Conservation (phyloP, 768 basidiomycete genomes). For the Phanerochaete sordida region DNA sequence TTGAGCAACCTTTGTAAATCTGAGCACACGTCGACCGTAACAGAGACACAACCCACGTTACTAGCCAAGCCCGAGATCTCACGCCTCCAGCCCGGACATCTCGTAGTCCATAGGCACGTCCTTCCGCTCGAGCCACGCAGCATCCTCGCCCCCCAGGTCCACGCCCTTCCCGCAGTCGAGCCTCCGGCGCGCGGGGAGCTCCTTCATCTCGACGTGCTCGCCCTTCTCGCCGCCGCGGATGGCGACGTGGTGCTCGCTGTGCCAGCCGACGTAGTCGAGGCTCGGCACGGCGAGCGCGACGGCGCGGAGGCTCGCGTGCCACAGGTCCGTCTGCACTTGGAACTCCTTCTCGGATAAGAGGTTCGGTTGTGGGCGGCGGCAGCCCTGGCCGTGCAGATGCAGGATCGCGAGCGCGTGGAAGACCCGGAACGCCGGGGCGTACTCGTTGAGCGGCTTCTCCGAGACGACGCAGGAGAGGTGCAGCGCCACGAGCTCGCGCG, state of each 20-base stretch:
- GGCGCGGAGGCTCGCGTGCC: slow-evolving; percentile 47
- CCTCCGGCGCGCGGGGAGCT: slow-evolving; percentile 52
- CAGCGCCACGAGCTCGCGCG: slow-evolving; percentile 47
- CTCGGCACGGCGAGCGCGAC: slow-evolving; percentile 48
- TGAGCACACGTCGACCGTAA: too few relatives aligned
- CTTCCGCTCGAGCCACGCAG: slow-evolving; percentile 65
- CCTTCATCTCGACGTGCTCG: slow-evolving; percentile 45
- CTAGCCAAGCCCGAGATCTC: neutral
- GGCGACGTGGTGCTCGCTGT: slow-evolving; percentile 68
- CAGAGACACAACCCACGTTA: too few relatives aligned
- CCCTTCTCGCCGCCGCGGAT: slow-evolving; percentile 33
- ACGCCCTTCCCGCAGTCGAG: slow-evolving; percentile 66
- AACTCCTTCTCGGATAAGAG: slow-evolving; percentile 59
- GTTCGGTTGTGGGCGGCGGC: slow-evolving; percentile 52
- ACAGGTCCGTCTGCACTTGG: slow-evolving; percentile 51
- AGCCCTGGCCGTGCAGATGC: slow-evolving; percentile 48
- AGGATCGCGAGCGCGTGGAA: slow-evolving; percentile 57
- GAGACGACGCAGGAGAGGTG: slow-evolving; percentile 49
- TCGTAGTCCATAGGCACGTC: slow-evolving; percentile 78
- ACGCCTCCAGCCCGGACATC: slow-evolving; percentile 45
- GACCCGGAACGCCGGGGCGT: slow-evolving; percentile 41
- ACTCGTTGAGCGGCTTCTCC: slow-evolving; percentile 49
- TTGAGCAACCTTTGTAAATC: too few relatives aligned
- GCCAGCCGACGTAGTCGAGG: slow-evolving; percentile 70
- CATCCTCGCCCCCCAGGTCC: slow-evolving; percentile 59